Conservation (phyloP, 1,284 basidiomycete species). For the Taiwanofungus camphoratus region DNA sequence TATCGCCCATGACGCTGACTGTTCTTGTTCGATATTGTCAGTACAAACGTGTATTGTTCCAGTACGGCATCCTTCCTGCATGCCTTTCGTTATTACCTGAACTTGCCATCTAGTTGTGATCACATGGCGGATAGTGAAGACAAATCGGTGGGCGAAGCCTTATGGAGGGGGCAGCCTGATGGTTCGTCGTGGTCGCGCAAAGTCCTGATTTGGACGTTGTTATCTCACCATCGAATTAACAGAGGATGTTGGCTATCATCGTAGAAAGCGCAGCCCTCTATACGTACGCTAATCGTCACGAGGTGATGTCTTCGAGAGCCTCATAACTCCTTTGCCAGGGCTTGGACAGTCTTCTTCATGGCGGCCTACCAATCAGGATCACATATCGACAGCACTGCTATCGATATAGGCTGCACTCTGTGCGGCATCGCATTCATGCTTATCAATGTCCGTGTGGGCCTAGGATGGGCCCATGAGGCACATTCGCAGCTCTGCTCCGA, state of each 20-base stretch:
- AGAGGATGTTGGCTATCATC: constrained; percentile 1
- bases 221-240: neutral
- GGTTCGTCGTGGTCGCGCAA: neutral
- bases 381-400: constrained; percentile 2
- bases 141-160: neutral
- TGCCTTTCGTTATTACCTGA: too few relatives aligned
- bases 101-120: constrained; percentile 2
- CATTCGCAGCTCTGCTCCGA: too few relatives aligned
- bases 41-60: neutral
- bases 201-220: too few relatives aligned
- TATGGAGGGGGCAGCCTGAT: neutral
- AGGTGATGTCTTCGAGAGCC: neutral
- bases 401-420: constrained; percentile 4
- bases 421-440: constrained; percentile 10
- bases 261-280: constrained; percentile 4
- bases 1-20: neutral
- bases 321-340: neutral
- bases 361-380: constrained; percentile 1
- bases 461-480: constrained; percentile 9
- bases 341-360: constrained; percentile 7
- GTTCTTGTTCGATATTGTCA: too few relatives aligned
- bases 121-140: neutral
- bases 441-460: constrained; percentile 9
- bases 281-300: neutral
- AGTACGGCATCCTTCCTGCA: neutral